Evolutionary conservation across 768 basidiomycete genomes (phyloP).

Genomic region (Asterophora parasitica): DNA sequence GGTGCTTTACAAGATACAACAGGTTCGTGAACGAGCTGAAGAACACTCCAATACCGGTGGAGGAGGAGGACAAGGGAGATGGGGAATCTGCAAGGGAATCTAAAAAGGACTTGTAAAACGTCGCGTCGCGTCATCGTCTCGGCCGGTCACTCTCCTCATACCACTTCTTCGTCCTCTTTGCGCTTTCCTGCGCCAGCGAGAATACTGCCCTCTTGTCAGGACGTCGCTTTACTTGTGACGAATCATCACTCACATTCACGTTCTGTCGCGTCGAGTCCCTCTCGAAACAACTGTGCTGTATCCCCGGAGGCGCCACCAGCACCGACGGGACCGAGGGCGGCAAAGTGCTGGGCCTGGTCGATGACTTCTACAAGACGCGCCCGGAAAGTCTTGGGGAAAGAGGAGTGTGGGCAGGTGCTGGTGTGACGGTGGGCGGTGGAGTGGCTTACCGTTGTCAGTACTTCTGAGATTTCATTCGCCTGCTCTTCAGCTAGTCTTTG

Average conservation of each 20-base stretch:
- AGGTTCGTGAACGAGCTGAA: conserved; percentile 69
- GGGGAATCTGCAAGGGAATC: conserved; percentile 15
- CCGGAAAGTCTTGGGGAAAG: conserved; percentile 58
- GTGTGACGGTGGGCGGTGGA: background rate
- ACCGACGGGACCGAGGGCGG: conserved; percentile 57
- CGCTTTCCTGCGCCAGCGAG: conserved; percentile 77
- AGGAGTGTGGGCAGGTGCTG: background rate
- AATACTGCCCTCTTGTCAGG: conserved; percentile 56
- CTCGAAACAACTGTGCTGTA: conserved; percentile 71
- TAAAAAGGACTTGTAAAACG: conserved; percentile 26
- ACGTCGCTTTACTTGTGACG: background rate
- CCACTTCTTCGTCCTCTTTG: conserved; percentile 75
- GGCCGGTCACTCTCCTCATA: conserved; percentile 67
- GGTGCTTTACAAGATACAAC: conserved; percentile 17
- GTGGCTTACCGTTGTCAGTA: conserved; percentile 56
- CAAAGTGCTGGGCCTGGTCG: conserved; percentile 89
- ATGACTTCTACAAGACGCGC: conserved; percentile 72
- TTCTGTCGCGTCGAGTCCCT: conserved; percentile 91
- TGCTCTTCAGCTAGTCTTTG: conserved; percentile 72
- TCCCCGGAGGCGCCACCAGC: conserved; percentile 50
- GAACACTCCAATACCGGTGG: conserved; percentile 23
- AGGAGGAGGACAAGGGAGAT: conserved; percentile 12
- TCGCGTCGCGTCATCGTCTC: conserved; percentile 36
- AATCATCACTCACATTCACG: conserved; percentile 69
- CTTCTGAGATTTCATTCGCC: conserved; percentile 63